Evolutionary conservation across 2,329 filamentous ascomycete genomes (phyloP).

Genomic region (Alternaria tenuissima): DNA sequence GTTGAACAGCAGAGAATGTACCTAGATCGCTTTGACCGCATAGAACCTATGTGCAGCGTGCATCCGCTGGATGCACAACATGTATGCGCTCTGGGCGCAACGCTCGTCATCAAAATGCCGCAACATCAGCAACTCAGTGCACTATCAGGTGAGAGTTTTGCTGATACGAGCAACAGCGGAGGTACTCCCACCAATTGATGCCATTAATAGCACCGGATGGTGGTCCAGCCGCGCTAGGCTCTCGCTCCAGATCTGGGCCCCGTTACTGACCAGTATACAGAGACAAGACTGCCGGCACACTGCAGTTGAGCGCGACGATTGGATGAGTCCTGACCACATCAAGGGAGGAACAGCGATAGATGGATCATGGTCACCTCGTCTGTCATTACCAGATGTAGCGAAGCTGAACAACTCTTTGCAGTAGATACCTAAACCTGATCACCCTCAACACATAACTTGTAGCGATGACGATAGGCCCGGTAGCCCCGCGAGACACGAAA

Average conservation of each 20-base stretch:
- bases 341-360: not conserved
- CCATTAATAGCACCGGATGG: constrained; percentile 5
- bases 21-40: not conserved
- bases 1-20: not conserved
- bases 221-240: constrained; percentile 1
- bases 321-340: not conserved
- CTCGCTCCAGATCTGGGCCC: not conserved
- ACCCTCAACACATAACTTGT: not conserved
- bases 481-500: not conserved
- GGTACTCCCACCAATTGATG: not conserved
- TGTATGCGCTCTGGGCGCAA: not conserved
- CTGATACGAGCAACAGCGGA: constrained; percentile 3
- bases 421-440: not conserved
- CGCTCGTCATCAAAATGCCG: not conserved
- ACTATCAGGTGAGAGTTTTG: not conserved
- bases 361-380: not conserved
- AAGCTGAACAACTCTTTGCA: not conserved
- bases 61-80: not conserved
- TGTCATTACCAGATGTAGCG: not conserved
- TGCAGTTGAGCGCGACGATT: not conserved
- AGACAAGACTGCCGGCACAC: not conserved
- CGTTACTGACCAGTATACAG: not conserved
- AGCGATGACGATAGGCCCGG: not conserved
- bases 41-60: not conserved
- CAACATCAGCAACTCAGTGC: not conserved